Conservation (phyloP, 176 grass and related monocot species). For the Aegilops tauschii region DNA sequence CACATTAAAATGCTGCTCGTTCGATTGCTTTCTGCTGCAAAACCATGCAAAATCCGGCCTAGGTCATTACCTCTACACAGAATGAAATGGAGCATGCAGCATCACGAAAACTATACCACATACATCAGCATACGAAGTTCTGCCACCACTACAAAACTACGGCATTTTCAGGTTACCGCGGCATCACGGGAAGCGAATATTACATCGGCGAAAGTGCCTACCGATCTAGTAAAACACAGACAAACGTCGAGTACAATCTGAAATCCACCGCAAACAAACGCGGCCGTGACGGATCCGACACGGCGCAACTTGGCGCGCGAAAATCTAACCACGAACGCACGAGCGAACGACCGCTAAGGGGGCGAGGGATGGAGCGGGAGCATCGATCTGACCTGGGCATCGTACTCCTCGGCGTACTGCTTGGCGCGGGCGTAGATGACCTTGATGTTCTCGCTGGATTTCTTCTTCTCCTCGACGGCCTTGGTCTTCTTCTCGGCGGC, state of each 20-base stretch:
- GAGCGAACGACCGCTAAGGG: too few species aligned
- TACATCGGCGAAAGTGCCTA: too few species aligned
- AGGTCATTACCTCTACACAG: too few species aligned
- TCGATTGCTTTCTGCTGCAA: neutral
- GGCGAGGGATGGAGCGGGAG: neutral
- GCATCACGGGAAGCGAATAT: neutral
- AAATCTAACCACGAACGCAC: neutral
- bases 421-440: conserved; percentile 57
- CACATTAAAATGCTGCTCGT: neutral
- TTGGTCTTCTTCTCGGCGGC: conserved; percentile 55
- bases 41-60: neutral
- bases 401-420: conserved; percentile 80
- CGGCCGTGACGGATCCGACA: neutral
- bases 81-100: neutral
- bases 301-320: fast-evolving
- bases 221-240: too few species aligned
- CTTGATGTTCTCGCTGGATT: conserved; percentile 50
- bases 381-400: conserved; percentile 53
- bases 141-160: neutral
- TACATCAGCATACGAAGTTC: neutral
- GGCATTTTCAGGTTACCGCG: neutral
- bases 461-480: conserved; percentile 38
- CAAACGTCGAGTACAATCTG: neutral
- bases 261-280: neutral
- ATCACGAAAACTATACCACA: neutral